Evolutionary conservation across 768 basidiomycete genomes (phyloP).

Genomic region (Auricularia cornea): DNA sequence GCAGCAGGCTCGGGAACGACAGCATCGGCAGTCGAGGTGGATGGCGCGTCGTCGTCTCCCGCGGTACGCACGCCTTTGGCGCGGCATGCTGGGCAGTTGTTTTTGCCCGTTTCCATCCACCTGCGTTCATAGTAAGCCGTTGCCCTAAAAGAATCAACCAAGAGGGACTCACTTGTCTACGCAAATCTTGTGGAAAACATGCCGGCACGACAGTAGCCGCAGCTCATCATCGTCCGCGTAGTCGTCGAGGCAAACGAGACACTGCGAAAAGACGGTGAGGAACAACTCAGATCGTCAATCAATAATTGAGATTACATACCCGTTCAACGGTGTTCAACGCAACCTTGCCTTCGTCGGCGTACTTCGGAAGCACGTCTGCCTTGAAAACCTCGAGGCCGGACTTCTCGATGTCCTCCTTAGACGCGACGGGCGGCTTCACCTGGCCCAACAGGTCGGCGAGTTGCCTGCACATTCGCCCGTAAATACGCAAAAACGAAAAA

Average conservation of each 20-base stretch:
- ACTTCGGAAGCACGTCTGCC: conserved; percentile 36
- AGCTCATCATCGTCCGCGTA: conserved; percentile 72
- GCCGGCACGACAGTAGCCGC: conserved; percentile 72
- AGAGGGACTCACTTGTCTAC: conserved; percentile 43
- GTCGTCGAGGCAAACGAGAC: conserved; percentile 81
- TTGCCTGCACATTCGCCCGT: conserved; percentile 40
- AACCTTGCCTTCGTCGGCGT: conserved; percentile 55
- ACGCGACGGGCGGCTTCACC: conserved; percentile 73
- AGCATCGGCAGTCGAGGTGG: no score
- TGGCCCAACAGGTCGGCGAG: conserved; percentile 78
- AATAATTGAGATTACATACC: conserved; percentile 36
- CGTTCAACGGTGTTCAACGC: conserved; percentile 71
- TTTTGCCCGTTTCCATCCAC: conserved; percentile 78
- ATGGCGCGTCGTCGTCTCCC: no score
- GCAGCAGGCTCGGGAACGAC: no score
- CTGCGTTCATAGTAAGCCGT: conserved; percentile 19
- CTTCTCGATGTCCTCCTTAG: conserved; percentile 77
- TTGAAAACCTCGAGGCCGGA: conserved; percentile 74
- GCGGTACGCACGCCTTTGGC: conserved; percentile 12
- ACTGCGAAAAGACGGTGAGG: conserved; percentile 32
- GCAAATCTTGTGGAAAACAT: conserved; percentile 84
- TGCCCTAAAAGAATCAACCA: background rate
- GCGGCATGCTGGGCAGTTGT: conserved; percentile 93
- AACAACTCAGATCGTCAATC: background rate
- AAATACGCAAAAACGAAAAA: background rate